These are phyloP conservation scores for Boletus pseudo-olivaceus DNA, from an alignment of 768 basidiomycete genomes.

Conservation along the genomic window DNA sequence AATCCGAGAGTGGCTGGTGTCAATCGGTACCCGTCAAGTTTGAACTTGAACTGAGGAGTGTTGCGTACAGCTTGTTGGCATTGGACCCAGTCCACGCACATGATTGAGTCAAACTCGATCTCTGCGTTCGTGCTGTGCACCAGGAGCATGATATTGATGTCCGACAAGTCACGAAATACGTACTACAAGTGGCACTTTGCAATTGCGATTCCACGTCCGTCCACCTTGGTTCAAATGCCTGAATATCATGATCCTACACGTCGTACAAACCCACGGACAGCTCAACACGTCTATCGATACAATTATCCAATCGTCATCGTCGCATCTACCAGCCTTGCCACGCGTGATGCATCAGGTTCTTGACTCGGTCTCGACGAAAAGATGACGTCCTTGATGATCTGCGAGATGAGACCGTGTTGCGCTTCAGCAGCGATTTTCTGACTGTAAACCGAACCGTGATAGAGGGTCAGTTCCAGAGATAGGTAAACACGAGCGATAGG, in stretches of 20 bases:
- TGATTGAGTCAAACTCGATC: not conserved
- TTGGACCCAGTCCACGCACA: too few relatives aligned
- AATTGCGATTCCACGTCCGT: too few relatives aligned
- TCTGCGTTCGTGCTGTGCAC: not conserved
- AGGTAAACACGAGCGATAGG: not conserved
- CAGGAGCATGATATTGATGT: not conserved
- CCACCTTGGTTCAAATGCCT: not conserved
- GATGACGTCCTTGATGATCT: slow-evolving; percentile 89
- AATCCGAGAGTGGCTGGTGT: too few relatives aligned
- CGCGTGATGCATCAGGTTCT: slow-evolving; percentile 20
- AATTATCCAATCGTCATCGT: slow-evolving; percentile 32
- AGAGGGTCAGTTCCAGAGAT: not conserved
- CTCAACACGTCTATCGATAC: not conserved
- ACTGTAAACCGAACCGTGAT: slow-evolving; percentile 37
- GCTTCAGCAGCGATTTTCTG: slow-evolving; percentile 87
- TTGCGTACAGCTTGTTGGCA: too few relatives aligned
- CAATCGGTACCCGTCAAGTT: too few relatives aligned
- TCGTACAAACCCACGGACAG: not conserved
- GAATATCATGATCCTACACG: not conserved
- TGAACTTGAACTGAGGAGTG: too few relatives aligned
- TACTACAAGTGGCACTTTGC: not conserved
- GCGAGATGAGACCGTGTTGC: slow-evolving; percentile 90
- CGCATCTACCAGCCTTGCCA: slow-evolving; percentile 34
- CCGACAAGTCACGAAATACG: not conserved
- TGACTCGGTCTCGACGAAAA: slow-evolving; percentile 57